A percentile compares a stretch with the other conserved stretches of the same genome.
phyloP scores from a whole-genome alignment of 2,329 filamentous ascomycete species.

The Microdochium bolleyi region DNA sequence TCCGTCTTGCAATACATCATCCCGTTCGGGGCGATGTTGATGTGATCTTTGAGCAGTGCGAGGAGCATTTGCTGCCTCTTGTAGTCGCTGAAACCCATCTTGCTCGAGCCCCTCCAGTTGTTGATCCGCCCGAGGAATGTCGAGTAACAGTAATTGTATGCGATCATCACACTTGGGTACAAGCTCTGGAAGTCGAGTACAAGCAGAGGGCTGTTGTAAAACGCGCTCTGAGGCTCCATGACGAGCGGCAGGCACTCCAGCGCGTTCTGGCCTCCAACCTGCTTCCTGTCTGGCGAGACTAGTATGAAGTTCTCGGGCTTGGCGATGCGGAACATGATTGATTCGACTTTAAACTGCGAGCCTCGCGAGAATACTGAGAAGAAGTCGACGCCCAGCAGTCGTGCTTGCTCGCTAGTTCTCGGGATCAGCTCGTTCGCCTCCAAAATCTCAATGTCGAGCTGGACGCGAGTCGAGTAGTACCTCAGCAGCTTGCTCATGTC shows the following conservation, averaged over 20 bases:
- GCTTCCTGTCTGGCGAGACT: slow-evolving; percentile 81
- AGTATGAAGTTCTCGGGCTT: slow-evolving; percentile 94
- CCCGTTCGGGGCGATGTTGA: slow-evolving; percentile 91
- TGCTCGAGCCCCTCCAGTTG: slow-evolving; percentile 83
- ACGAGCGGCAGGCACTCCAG: slow-evolving; percentile 90
- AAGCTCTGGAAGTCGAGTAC: slow-evolving; percentile 95
- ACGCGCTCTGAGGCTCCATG: slow-evolving; percentile 94
- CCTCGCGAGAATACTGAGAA: slow-evolving; percentile 92
- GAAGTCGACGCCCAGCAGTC: slow-evolving; percentile 89
- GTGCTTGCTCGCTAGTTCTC: slow-evolving; percentile 88
- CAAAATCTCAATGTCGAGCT: slow-evolving; percentile 82
- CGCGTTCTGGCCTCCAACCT: slow-evolving; percentile 90
- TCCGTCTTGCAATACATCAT: slow-evolving; percentile 89
- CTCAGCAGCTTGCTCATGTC: slow-evolving; percentile 68
- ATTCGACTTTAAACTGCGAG: slow-evolving; percentile 98
- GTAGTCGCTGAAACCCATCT: slow-evolving; percentile 92
- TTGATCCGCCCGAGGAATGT: slow-evolving; percentile 84
- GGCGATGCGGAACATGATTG: slow-evolving; percentile 95
- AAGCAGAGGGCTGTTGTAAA: slow-evolving; percentile 82
- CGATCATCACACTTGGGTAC: slow-evolving; percentile 97
- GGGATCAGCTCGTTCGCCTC: slow-evolving; percentile 84
- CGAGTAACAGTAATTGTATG: slow-evolving; percentile 98
- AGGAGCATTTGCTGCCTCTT: slow-evolving; percentile 67
- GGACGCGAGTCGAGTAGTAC: slow-evolving; percentile 69
- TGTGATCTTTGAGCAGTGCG: slow-evolving; percentile 70